A percentile compares a stretch with the other conserved stretches of the same genome.
phyloP scores from a whole-genome alignment of 2,329 filamentous ascomycete genomes.

The Alternaria consortialis region DNA sequence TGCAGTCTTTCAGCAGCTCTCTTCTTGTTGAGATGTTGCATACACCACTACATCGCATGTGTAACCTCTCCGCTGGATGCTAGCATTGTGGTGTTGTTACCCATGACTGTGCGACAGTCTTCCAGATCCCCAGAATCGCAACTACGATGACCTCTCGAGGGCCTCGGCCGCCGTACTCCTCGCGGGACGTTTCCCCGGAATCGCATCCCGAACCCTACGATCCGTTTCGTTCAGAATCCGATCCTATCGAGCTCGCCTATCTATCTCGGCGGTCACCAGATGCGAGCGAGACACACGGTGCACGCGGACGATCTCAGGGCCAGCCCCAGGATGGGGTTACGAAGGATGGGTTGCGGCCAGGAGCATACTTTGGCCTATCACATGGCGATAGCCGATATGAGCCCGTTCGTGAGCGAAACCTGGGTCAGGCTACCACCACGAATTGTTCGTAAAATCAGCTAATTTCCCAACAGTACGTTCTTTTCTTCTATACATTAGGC shows the following conservation, averaged over 20 bases:
- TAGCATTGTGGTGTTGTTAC: background rate
- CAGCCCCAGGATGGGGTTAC: conserved; percentile 18
- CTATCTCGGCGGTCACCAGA: conserved; percentile 23
- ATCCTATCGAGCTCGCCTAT: conserved; percentile 43
- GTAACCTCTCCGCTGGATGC: conserved; percentile 7
- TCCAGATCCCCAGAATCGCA: background rate
- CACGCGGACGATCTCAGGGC: conserved; percentile 19
- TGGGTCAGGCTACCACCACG: too few species aligned
- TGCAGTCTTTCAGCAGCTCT: background rate
- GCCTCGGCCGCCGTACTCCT: conserved; percentile 28
- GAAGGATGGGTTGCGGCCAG: conserved; percentile 24
- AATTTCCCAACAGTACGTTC: too few species aligned
- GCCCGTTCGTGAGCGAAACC: conserved; percentile 24
- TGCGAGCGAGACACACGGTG: conserved; percentile 13
- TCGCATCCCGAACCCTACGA: conserved; percentile 35
- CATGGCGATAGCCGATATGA: conserved; percentile 29
- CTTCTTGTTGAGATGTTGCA: conserved; percentile 3
- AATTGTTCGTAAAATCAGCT: too few species aligned
- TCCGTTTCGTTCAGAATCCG: conserved; percentile 36
- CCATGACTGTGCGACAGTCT: conserved; percentile 9
- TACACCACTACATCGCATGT: conserved; percentile 6
- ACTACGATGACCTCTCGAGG: conserved; percentile 36
- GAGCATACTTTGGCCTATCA: conserved; percentile 27
- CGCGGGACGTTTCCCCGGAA: conserved; percentile 37
- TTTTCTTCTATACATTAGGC: too few species aligned